Evolutionary conservation across 345 rosid species (phyloP), one percentile per base, ranked within the genome.

Genomic region (Dipteronia sinensis): DNA sequence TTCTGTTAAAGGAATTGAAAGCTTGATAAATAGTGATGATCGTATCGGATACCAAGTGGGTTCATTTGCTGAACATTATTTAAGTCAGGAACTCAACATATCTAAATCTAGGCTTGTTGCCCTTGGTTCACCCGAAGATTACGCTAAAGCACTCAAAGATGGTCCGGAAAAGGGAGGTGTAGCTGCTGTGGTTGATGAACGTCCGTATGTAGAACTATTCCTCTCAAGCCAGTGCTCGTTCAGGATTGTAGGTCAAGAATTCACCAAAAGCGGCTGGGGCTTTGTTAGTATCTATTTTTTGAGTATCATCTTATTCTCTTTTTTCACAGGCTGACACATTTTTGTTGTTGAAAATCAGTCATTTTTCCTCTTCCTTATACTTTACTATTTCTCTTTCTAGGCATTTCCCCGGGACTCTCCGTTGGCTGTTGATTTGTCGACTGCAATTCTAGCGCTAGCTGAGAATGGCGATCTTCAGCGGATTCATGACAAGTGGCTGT

Each of bases 381-480:
- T 58, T 55, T 69, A 42, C 31, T 71, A 51, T 70, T 31, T 38
- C 2, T 75, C 73, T 38, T 51, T 2, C 47, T 67, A 95, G 99
- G 99, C 90, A 61, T 96, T 96, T 87, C 98, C 94, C 4, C 89
- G 97, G 72, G 98, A 96, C 86, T 94, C 97, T 75, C 97, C 94
- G 20, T 78, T 96, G 76, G 93, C 99, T 0, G 77, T 92, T 4
- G 98, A 96, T 83, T 67, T 96, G 76, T 96, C 99, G 19, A 90
- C 91, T 22, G 97, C 98, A 44, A 94, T 94, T 79, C 87, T 96
- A 53, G 85, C 77, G 64, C 90, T 96, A 25, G 87, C 98, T 3
- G 98, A 94, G 90, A 94, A 81, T 16, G 99, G 99, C 16, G 98
- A 96, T 83, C 90, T 96, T 38, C 98, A 92, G 82, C 85, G 97